A percentile compares a stretch with the other conserved stretches of the same genome.
These are phyloP conservation scores for Podosphaera fusca DNA, from an alignment of 2,329 filamentous ascomycete genomes.

Conservation along the genomic window DNA sequence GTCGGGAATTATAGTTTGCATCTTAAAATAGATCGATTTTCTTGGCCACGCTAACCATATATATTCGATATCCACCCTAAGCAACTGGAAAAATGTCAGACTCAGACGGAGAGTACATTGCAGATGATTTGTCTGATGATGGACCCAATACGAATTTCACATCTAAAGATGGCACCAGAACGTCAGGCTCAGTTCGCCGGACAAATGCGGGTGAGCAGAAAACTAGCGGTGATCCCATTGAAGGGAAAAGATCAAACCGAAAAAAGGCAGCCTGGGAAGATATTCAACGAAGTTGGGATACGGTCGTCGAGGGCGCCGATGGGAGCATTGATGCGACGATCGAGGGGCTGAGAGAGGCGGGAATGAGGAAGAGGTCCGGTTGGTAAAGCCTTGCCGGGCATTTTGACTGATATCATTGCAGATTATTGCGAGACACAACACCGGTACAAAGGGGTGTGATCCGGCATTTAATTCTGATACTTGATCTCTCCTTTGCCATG, in stretches of 20 bases:
- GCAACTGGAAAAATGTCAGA: constrained; percentile 32
- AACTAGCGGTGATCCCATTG: constrained; percentile 12
- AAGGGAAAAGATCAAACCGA: constrained; percentile 13
- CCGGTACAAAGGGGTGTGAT: constrained; percentile 93
- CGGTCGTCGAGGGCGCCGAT: constrained; percentile 55
- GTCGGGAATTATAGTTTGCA: too few relatives aligned
- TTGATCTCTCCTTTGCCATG: constrained; percentile 91
- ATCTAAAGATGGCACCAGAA: constrained; percentile 13
- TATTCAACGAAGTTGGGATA: constrained; percentile 47
- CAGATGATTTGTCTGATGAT: constrained; percentile 39
- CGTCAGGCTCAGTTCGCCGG: constrained; percentile 8
- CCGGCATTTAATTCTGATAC: constrained; percentile 72
- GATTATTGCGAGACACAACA: constrained; percentile 77
- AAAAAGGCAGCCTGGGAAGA: constrained; percentile 39
- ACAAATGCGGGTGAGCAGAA: constrained; percentile 9
- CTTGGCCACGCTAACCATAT: too few relatives aligned
- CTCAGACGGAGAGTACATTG: constrained; percentile 49
- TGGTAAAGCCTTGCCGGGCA: not conserved
- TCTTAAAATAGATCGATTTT: too few relatives aligned
- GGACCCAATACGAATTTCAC: constrained; percentile 22
- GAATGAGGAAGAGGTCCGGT: constrained; percentile 50
- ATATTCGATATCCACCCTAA: not conserved
- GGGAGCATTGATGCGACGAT: constrained; percentile 51
- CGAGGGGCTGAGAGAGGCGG: constrained; percentile 53
- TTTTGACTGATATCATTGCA: constrained; percentile 17